Percentiles rank a stretch among this genome's conserved stretches.
Conservation (phyloP, 345 rosid genomes). For the Corymbia maculata region DNA sequence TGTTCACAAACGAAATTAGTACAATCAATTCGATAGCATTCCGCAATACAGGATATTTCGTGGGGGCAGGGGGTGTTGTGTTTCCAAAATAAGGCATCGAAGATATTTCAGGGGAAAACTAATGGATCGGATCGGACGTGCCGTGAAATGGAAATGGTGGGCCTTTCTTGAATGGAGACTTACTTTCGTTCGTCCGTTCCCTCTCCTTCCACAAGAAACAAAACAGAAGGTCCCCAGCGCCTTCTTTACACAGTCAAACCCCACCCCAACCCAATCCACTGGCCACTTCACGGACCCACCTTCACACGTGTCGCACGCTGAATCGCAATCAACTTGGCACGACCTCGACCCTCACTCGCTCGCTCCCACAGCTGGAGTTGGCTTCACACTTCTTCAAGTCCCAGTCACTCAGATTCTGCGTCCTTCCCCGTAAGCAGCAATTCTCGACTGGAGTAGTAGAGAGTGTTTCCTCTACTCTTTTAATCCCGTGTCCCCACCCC, state of each 20-base stretch:
- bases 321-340: background rate
- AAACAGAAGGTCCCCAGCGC: background rate
- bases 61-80: no score
- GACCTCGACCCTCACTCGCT: background rate
- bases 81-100: background rate
- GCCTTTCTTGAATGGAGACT: no score
- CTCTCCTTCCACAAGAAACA: no score
- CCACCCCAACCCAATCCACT: no score
- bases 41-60: no score
- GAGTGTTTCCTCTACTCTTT: no score
- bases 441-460: background rate
- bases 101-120: background rate
- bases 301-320: background rate
- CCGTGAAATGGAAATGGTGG: no score
- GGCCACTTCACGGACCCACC: background rate
- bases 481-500: no score
- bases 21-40: no score
- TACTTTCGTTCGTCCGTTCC: no score
- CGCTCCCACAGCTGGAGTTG: background rate
- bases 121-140: no score
- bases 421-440: background rate
- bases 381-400: background rate
- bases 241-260: background rate
- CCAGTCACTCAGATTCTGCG: background rate
- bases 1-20: background rate